Evolutionary conservation across 1,139 yeast genomes (phyloP), one percentile per base, ranked within the genome.

Genomic region (Lipomyces yarrowii): DNA sequence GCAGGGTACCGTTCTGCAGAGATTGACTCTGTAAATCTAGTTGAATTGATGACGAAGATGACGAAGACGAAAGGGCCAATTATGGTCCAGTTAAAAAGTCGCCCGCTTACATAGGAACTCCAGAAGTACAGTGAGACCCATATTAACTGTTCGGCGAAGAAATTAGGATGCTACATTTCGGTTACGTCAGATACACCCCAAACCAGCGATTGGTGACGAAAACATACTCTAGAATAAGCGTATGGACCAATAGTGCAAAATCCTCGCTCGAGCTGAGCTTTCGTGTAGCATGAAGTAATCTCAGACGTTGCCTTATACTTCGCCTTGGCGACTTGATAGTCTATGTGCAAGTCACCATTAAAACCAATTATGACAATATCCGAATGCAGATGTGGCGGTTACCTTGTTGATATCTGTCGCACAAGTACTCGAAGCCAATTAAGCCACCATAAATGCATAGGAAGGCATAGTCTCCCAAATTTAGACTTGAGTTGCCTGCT

Each of bases 241-340:
- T 63, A 70, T 3, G 68, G 62, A 13, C 71, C 72, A 8, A 39
- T 21, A 0, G 72, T 67, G 54, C 67, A 65, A 56, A 70, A 70
- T 3, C 72, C 72, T 7, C 69, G 68, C 15, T 67, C 67, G 21
- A 70, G 57, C 51, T 65, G 65, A 7, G 33, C 35, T n/a, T 26
- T 56, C 18, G 67, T 54, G 42, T 60, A 69, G 33, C 59, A 64
- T 35, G 58, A 57, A 21, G 32, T 35, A 15, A 60, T 46, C 15
- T 23, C 48, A 4, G 57, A 46, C 21, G 57, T 42, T 10, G 3
- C 35, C 23, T 57, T 23, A 51, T 48, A 63, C 26, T 21, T 53
- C 6, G 30, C 13, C 30, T 68, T 69, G 21, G 67, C 63, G 23
- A 26, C n/a, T 54, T 68, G 70, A 56, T 56, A 69, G 30, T 61